Percentiles rank a stretch among this genome's conserved stretches.
These are phyloP conservation scores for Microcos paniculata DNA, from an alignment of 345 rosid genomes.

Conservation along the genomic window DNA sequence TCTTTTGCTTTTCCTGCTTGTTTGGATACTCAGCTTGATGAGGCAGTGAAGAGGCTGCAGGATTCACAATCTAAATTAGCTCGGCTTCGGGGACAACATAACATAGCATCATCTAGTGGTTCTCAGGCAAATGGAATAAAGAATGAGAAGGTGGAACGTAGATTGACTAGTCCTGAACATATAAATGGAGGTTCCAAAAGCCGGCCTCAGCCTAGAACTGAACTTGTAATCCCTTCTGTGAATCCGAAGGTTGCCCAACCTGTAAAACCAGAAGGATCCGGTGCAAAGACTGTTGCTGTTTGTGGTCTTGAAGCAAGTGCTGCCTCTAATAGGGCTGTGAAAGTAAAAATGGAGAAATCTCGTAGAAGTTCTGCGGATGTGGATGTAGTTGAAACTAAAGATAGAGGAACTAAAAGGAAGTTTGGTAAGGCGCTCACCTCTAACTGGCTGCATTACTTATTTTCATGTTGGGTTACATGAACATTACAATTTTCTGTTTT, in stretches of 20 bases:
- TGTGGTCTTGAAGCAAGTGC: slow-evolving; percentile 27
- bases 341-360: slow-evolving; percentile 43
- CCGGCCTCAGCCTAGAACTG: slow-evolving; percentile 34
- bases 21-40: slow-evolving; percentile 52
- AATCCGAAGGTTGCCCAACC: slow-evolving; percentile 37
- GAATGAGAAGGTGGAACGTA: slow-evolving; percentile 34
- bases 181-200: slow-evolving; percentile 29
- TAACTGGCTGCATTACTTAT: not conserved
- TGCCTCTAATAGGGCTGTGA: slow-evolving; percentile 26
- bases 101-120: slow-evolving; percentile 23
- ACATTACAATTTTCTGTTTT: slow-evolving; percentile 13
- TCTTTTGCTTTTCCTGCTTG: not conserved
- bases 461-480: slow-evolving; percentile 15
- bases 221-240: slow-evolving; percentile 50
- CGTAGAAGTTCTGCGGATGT: slow-evolving; percentile 27
- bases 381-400: slow-evolving; percentile 39
- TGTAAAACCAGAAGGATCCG: slow-evolving; percentile 29
- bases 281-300: slow-evolving; percentile 27
- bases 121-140: slow-evolving; percentile 25
- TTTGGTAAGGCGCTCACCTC: slow-evolving; percentile 41
- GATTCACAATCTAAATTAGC: slow-evolving; percentile 58
- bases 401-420: slow-evolving; percentile 68
- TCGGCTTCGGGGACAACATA: slow-evolving; percentile 46
- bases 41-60: slow-evolving; percentile 58
- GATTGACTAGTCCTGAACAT: slow-evolving; percentile 30